phyloP scores from a whole-genome alignment of 2,329 filamentous ascomycete genomes.

The Sporothrix curviconia region DNA sequence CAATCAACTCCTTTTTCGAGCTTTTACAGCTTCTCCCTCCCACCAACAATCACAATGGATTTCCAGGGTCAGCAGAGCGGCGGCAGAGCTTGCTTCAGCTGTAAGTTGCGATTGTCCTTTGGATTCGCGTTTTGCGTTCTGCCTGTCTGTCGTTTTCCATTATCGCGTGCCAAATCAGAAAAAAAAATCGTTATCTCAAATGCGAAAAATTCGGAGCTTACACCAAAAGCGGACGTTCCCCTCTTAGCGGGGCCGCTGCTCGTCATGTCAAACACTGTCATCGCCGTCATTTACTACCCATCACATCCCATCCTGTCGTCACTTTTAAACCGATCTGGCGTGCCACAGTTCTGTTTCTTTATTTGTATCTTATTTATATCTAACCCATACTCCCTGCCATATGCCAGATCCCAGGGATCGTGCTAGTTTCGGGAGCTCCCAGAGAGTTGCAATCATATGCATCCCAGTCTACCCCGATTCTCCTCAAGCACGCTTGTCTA shows the following conservation, averaged over 20 bases:
- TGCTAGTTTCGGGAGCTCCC: constrained; percentile 17
- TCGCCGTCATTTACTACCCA: neutral
- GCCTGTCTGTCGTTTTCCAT: neutral
- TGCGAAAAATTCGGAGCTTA: constrained; percentile 15
- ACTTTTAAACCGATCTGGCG: constrained; percentile 1
- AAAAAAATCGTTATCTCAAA: constrained; percentile 4
- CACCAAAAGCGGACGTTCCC: constrained; percentile 15
- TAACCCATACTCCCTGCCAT: neutral
- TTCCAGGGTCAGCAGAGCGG: constrained; percentile 19
- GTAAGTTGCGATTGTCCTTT: constrained; percentile 17
- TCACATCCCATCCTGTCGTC: constrained; percentile 17
- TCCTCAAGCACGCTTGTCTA: neutral
- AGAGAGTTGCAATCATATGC: constrained; percentile 4
- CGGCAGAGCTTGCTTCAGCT: constrained; percentile 23
- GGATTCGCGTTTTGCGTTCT: neutral
- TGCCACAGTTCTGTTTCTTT: neutral
- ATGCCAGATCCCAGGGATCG: neutral
- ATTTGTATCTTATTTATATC: neutral
- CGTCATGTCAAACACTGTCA: constrained; percentile 4
- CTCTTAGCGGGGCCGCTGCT: constrained; percentile 8
- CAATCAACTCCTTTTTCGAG: neutral
- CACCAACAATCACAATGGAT: constrained; percentile 19
- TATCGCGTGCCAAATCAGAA: neutral
- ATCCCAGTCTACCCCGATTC: neutral
- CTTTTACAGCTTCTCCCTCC: neutral